These are phyloP conservation scores for Neonectria magnoliae DNA, from an alignment of 2,329 filamentous ascomycete species.

Conservation along the genomic window DNA sequence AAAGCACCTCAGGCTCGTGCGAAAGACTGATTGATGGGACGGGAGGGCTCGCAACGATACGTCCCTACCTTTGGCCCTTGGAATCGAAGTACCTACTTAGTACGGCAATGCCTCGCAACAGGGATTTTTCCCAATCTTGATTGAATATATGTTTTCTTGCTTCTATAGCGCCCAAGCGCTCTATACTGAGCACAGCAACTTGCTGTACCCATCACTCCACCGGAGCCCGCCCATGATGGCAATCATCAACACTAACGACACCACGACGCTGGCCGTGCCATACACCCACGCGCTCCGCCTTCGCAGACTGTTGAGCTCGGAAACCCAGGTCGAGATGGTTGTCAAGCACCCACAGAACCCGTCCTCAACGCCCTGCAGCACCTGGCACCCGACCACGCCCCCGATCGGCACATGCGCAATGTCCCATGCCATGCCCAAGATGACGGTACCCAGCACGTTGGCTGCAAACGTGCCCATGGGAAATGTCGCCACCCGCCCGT, in stretches of 20 bases:
- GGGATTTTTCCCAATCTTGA: not conserved
- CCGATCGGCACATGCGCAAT: slow-evolving; percentile 73
- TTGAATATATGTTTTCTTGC: not conserved
- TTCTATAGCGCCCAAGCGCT: not conserved
- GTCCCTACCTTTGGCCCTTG: too few species aligned
- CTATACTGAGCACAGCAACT: slow-evolving; percentile 30
- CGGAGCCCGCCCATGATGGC: slow-evolving; percentile 78
- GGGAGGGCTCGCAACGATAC: not conserved
- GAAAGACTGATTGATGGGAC: too few species aligned
- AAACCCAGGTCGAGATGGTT: slow-evolving; percentile 74
- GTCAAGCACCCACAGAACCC: slow-evolving; percentile 75
- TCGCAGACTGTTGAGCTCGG: slow-evolving; percentile 65
- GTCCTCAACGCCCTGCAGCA: slow-evolving; percentile 73
- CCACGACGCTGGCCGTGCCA: slow-evolving; percentile 67
- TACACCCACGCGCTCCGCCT: slow-evolving; percentile 73
- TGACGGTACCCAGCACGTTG: slow-evolving; percentile 79
- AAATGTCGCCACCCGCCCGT: slow-evolving; percentile 72
- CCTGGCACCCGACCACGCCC: slow-evolving; percentile 71
- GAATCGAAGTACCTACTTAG: too few species aligned
- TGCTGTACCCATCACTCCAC: slow-evolving; percentile 71
- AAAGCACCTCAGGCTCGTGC: not conserved
- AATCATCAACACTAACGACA: slow-evolving; percentile 68
- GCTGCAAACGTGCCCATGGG: slow-evolving; percentile 87
- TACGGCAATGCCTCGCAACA: not conserved
- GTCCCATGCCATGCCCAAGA: slow-evolving; percentile 82